phyloP scores from a whole-genome alignment of 805 yeast species.

The Peterozyma toletana region DNA sequence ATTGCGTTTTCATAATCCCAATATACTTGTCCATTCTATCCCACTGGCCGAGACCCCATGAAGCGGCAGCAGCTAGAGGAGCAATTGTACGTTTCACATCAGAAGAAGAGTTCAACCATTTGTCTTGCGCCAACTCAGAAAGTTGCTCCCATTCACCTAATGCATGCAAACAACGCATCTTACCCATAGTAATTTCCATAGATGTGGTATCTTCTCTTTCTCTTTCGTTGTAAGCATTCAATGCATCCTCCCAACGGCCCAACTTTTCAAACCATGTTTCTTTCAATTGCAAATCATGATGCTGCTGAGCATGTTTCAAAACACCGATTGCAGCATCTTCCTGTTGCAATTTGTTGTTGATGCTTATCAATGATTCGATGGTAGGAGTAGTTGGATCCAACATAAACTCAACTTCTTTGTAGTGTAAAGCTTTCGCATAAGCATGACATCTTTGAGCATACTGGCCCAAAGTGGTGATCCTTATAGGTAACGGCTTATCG shows the following conservation, averaged over 20 bases:
- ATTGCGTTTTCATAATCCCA: conserved; percentile 80
- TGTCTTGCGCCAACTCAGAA: conserved; percentile 75
- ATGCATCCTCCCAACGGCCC: conserved; percentile 97
- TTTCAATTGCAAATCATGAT: conserved; percentile 82
- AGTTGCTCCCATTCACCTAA: conserved; percentile 98
- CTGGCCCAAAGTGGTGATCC: conserved; percentile 82
- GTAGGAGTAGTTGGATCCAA: conserved; percentile 90
- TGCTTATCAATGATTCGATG: conserved; percentile 84
- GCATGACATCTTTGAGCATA: conserved; percentile 96
- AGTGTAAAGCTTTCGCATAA: conserved; percentile 93
- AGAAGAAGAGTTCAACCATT: conserved; percentile 71
- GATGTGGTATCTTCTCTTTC: conserved; percentile 59
- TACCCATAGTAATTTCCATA: conserved; percentile 91
- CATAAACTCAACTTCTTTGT: conserved; percentile 90
- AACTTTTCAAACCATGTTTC: conserved; percentile 98
- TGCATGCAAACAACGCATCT: conserved; percentile 96
- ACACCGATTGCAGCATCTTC: conserved; percentile 98
- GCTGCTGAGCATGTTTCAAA: conserved; percentile 86
- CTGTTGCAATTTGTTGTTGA: conserved; percentile 91
- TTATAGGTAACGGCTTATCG: conserved; percentile 87
- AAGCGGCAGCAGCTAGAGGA: conserved; percentile 97
- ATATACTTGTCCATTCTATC: conserved; percentile 91
- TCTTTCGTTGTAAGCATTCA: conserved; percentile 80
- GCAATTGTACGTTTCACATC: conserved; percentile 82
- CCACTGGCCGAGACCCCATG: conserved; percentile 98